Evolutionary conservation across 139 green algal species (phyloP).

Genomic region (Coelastrella sp.): DNA sequence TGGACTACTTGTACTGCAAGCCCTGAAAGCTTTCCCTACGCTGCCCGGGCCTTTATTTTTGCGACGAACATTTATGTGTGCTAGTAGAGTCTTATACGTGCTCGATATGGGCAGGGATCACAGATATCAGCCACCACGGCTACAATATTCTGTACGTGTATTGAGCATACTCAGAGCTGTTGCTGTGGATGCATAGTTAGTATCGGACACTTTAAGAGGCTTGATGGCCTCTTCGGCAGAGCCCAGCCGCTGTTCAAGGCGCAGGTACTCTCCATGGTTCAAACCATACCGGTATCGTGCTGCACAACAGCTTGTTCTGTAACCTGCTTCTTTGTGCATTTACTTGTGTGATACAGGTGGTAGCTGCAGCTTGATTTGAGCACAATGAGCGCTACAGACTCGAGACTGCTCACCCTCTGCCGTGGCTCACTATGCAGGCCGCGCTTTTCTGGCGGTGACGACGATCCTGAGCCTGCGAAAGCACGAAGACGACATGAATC

Average conservation of each 20-base stretch:
- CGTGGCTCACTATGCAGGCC: slow-evolving; percentile 8
- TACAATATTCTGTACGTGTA: not conserved
- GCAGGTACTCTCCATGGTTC: slow-evolving; percentile 8
- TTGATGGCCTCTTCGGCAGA: slow-evolving; percentile 26
- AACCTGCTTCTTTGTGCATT: not conserved
- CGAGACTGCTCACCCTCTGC: not conserved
- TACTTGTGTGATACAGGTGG: too few species aligned
- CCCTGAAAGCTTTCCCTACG: not conserved
- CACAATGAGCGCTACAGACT: too few species aligned
- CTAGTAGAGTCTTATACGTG: not conserved
- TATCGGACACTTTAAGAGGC: not conserved
- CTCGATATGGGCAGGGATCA: too few species aligned
- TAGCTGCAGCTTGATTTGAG: too few species aligned
- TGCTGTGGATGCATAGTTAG: not conserved
- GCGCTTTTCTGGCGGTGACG: not conserved
- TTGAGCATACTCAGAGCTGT: not conserved
- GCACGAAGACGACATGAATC: not conserved
- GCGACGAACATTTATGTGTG: not conserved
- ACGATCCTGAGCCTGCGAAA: not conserved
- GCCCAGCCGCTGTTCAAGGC: not conserved
- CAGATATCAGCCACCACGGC: too few species aligned
- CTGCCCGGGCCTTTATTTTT: not conserved
- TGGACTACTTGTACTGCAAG: slow-evolving; percentile 4
- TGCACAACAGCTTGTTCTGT: too few species aligned
- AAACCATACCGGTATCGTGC: too few species aligned